A percentile compares a stretch with the other conserved stretches of the same genome.
Evolutionary conservation across 768 basidiomycete genomes (phyloP).

Genomic region (Candolleomyces aberdarensis): DNA sequence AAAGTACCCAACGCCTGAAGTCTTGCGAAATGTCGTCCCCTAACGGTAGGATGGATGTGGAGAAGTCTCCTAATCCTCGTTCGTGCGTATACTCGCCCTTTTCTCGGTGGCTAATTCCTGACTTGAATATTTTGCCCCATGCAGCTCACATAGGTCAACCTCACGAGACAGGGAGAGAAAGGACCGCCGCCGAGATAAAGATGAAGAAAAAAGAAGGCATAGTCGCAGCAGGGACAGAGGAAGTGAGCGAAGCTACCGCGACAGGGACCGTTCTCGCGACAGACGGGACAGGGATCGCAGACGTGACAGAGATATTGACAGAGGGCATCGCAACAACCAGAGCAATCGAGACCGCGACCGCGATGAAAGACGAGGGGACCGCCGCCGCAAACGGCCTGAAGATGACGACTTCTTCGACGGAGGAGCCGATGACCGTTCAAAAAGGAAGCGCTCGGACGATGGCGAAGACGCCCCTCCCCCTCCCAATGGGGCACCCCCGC

Average conservation of each 20-base stretch:
- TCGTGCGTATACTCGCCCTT: slow-evolving; percentile 43
- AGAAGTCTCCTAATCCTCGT: slow-evolving; percentile 55
- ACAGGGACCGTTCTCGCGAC: slow-evolving; percentile 56
- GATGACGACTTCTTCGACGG: slow-evolving; percentile 26
- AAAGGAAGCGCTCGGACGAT: slow-evolving; percentile 64
- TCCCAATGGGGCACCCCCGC: slow-evolving; percentile 38
- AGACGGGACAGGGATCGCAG: slow-evolving; percentile 49
- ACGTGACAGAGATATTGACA: slow-evolving; percentile 49
- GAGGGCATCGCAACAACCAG: slow-evolving; percentile 44
- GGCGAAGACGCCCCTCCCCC: slow-evolving; percentile 39
- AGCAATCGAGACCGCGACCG: slow-evolving; percentile 55
- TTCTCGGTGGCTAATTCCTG: slow-evolving; percentile 4
- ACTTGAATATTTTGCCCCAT: neutral
- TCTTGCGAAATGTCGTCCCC: slow-evolving; percentile 3
- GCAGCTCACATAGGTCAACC: slow-evolving; percentile 65
- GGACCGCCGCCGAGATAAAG: slow-evolving; percentile 51
- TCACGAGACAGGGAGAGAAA: slow-evolving; percentile 62
- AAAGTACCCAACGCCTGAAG: neutral
- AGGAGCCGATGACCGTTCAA: slow-evolving; percentile 47
- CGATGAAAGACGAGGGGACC: slow-evolving; percentile 50
- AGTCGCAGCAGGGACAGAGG: slow-evolving; percentile 64
- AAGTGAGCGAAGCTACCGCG: slow-evolving; percentile 47
- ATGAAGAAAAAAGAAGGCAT: slow-evolving; percentile 60
- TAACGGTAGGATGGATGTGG: slow-evolving; percentile 50
- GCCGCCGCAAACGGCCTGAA: slow-evolving; percentile 42